Base-by-base conservation (phyloP, 371 early-diverging fungal genomes). In the Mucor sp. region DNA sequence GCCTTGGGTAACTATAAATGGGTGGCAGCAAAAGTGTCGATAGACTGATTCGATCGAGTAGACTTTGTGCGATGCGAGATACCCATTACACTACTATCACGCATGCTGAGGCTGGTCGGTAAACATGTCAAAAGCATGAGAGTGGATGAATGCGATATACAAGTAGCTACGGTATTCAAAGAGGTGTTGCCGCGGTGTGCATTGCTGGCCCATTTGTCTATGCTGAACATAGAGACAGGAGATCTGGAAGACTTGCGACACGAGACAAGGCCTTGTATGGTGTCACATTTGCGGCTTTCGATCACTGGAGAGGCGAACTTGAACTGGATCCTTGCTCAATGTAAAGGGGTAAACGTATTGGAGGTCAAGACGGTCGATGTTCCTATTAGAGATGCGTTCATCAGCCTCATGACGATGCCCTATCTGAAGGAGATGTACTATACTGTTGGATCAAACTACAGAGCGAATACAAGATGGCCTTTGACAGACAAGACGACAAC, bases 71-170 rank as follows among this genome's bases (percentile, higher is more conserved):
- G 67, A 6, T 73, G 72, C 48, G 61, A 60, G 12, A 35, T 77
- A 17, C 69, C 69, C 9, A 12, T 15, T 1, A 44, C 27, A 6
- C 3, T 53, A 19, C 65, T 75, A 3, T 5, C 65, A 4, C 56
- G 76, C 8, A 37, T 69, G 43, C 44, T 80, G 17, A 72, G 74
- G 30, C 12, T 76, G 0, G 64, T 76, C 55, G 75, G 78, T 15
- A 72, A 61, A 23, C 47, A 76, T 47, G 44, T 80, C 19, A 59
- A 30, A 4, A 39, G 61, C 39, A 32, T 80, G n/a, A 58, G 60
- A 4, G 17, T 78, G 32, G 72, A 72, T 44, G 62, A 65, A 30
- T 57, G 58, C 0, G 50, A 21, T 21, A 23, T 73, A 28, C 32
- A 60, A 8, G 15, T 65, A 35, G 21, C 37, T 21, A 9, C 15